These are phyloP conservation scores for Trichothecium roseum DNA, from an alignment of 2,329 filamentous ascomycete genomes.

Conservation along the genomic window DNA sequence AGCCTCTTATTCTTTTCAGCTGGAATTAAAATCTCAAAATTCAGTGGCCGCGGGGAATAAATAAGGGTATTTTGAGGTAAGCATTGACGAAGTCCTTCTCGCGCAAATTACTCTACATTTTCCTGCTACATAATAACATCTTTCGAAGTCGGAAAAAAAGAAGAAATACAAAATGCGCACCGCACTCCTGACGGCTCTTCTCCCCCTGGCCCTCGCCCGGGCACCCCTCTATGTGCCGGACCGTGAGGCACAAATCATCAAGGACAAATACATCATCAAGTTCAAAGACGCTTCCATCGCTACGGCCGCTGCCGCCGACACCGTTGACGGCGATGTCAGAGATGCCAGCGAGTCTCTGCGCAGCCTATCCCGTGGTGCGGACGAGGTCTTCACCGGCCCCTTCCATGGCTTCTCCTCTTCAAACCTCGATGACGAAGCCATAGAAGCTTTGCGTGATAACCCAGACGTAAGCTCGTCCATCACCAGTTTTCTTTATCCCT, in stretches of 20 bases:
- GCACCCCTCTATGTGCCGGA: slow-evolving; percentile 9
- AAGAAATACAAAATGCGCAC: no score
- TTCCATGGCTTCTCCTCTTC: slow-evolving; percentile 7
- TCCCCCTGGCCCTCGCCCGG: slow-evolving; percentile 1
- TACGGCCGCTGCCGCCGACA: no score
- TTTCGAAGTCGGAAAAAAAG: no score
- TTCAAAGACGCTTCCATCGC: slow-evolving; percentile 3
- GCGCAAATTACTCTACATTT: no score
- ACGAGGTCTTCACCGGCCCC: slow-evolving; percentile 7
- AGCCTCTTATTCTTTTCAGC: no score
- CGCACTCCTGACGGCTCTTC: no score
- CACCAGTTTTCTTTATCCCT: not conserved
- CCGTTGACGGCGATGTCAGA: no score
- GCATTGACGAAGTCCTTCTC: no score
- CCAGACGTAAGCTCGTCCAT: slow-evolving; percentile 5
- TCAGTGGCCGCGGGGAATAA: no score
- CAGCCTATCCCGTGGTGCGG: slow-evolving; percentile 5
- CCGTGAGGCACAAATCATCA: slow-evolving; percentile 6
- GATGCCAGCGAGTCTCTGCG: slow-evolving; percentile 5
- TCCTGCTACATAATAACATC: no score
- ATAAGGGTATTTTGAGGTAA: no score
- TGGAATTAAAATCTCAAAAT: no score
- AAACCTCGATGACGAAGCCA: slow-evolving; percentile 5
- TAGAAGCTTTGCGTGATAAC: slow-evolving; percentile 7
- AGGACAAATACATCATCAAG: slow-evolving; percentile 13